Base-by-base conservation (phyloP, 371 early-diverging fungal genomes). In the Choanephora cucurbitarum region DNA sequence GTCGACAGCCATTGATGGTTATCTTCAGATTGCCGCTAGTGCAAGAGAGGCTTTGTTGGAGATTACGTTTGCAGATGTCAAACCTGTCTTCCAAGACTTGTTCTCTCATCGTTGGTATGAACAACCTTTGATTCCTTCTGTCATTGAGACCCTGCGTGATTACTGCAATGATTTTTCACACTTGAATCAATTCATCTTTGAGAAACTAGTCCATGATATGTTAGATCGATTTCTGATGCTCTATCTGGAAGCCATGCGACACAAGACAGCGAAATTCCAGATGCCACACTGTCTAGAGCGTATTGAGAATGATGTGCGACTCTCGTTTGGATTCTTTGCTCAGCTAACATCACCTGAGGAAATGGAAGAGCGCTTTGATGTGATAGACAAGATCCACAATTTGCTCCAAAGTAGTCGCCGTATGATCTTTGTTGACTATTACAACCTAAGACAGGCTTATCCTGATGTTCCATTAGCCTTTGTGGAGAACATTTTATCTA, bases 71-170 rank as follows among this genome's bases (percentile, higher is more conserved):
- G 77, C 79, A 37, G 97, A 97, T 67, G 62, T 93, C 24, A 75
- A 79, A 28, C 85, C 89, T 1, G 90, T 90, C 0, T 80, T 95
- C 34, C 55, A 64, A 15, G 82, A 85, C 45, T 62, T 97, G 23
- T 92, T 92, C 64, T 88, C 91, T 13, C 41, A 75, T 0, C 78
- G 79, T n/a, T 98, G 98, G 97, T 97, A 98, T 72, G 88, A 91
- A 50, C 78, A 83, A 66, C 90, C 91, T 17, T 60, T 91, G 39
- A 85, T 97, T 80, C 80, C 82, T 13, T 78, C 88, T 1, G 85
- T 97, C 18, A 82, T 95, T 32, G 94, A 85, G 46, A 97, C 97
- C 4, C 69, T 97, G 17, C 84, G 89, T 55, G 98, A 97, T 69
- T 95, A 97, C 75, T 88, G 84, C 57, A 72, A 80, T 21, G 97